Evolutionary conservation across 768 basidiomycete species (phyloP).

Genomic region (Leccinum obscurum): DNA sequence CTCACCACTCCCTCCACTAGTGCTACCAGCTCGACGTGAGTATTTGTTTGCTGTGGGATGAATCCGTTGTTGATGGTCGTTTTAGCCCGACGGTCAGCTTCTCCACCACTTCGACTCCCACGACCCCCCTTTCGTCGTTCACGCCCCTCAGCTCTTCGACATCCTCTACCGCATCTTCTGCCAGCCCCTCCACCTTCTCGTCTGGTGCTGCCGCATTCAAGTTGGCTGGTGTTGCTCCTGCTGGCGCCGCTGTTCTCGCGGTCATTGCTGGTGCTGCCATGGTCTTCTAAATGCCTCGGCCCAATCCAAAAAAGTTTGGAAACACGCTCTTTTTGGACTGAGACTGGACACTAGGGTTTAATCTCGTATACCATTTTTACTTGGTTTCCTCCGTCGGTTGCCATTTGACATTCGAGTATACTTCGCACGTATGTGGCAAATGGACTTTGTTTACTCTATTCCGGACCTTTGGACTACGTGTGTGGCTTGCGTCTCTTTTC

Average conservation of each 20-base stretch:
- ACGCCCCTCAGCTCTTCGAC: neutral
- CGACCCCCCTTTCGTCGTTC: slow-evolving; percentile 9
- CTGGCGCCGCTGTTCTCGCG: slow-evolving; percentile 42
- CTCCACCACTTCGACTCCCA: slow-evolving; percentile 7
- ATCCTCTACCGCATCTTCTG: slow-evolving; percentile 16
- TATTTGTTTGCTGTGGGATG: neutral
- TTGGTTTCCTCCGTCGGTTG: neutral
- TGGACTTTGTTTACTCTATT: neutral
- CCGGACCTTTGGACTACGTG: neutral
- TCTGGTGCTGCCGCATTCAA: slow-evolving; percentile 35
- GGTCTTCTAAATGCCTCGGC: slow-evolving; percentile 40
- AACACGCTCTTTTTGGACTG: neutral
- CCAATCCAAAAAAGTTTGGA: neutral
- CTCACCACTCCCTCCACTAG: neutral
- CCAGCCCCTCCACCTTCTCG: slow-evolving; percentile 23
- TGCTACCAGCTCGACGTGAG: slow-evolving; percentile 15
- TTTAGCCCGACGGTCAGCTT: slow-evolving; percentile 2
- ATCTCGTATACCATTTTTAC: neutral
- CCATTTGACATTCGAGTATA: neutral
- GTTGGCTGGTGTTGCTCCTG: slow-evolving; percentile 32
- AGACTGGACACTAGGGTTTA: neutral
- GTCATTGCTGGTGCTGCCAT: slow-evolving; percentile 49
- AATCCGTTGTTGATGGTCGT: neutral
- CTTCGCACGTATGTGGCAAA: neutral
- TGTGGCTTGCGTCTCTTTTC: slow-evolving; percentile 9